These are phyloP conservation scores for Neofusicoccum kwambonambiense DNA, from an alignment of 2,329 filamentous ascomycete genomes.

Conservation along the genomic window DNA sequence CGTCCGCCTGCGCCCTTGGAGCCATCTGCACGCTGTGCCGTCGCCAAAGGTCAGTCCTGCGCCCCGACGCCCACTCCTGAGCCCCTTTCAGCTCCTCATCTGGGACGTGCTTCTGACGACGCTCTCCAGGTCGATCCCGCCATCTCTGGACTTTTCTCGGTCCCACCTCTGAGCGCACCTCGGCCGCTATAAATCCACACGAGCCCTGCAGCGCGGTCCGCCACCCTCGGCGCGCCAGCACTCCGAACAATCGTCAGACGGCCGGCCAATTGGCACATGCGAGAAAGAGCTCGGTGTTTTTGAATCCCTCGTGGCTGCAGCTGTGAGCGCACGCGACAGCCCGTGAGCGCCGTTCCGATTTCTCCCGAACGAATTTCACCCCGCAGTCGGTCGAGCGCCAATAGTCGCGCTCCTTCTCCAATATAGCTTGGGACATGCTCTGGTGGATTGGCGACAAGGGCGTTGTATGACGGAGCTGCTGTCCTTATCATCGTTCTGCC, in stretches of 20 bases:
- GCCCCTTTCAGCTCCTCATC: neutral
- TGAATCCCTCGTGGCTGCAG: slow-evolving; percentile 4
- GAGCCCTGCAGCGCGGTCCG: neutral
- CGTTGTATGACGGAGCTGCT: slow-evolving; percentile 7
- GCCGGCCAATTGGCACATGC: neutral
- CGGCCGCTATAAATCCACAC: neutral
- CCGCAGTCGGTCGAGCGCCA: slow-evolving; percentile 7
- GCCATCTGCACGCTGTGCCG: neutral
- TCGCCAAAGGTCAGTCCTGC: slow-evolving; percentile 2
- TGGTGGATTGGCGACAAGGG: slow-evolving; percentile 17
- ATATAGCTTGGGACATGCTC: slow-evolving; percentile 17
- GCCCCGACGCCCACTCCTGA: slow-evolving; percentile 9
- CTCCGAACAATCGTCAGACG: neutral
- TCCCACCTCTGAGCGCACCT: neutral
- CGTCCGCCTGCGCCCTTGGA: neutral
- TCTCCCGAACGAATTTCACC: slow-evolving; percentile 2
- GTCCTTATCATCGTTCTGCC: neutral
- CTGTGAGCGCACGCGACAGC: slow-evolving; percentile 3
- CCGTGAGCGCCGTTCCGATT: slow-evolving; percentile 12
- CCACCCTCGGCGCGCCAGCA: neutral
- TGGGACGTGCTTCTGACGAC: slow-evolving; percentile 7
- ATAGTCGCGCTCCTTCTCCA: slow-evolving; percentile 9
- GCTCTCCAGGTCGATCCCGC: neutral
- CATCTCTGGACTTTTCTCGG: slow-evolving; percentile 12
- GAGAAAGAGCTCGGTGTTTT: neutral